Base-by-base conservation (phyloP, 345 rosid genomes). In the Clarkia xantiana region DNA sequence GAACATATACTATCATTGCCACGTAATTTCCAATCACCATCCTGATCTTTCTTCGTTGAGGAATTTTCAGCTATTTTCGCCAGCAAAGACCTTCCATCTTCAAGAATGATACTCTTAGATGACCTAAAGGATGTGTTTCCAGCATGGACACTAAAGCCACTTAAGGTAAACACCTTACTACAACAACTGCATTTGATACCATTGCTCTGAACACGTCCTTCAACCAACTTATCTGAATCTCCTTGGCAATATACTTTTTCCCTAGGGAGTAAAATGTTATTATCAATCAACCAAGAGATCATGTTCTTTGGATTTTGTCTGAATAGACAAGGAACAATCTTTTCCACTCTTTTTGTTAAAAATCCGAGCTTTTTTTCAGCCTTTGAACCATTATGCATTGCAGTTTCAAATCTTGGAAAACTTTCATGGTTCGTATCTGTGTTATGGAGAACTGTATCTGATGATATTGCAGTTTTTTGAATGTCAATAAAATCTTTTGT, bases 121-220 rank as follows among this genome's bases (percentile, higher is more conserved):
- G 94, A 73, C 40, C 63, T 71, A 56, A 56, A 10, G 55, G 45
- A 47, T 40, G 48, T 65, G 49, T 74, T 53, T 49, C 62, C 73
- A 39, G 70, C 78, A 67, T 89, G 95, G 67, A 49, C 66, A 58
- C 55, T 68, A 62, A 89, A 89, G 49, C 66, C 57, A 46, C 62
- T 62, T 50, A 82, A 62, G 29, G 68, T 69, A 57, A 65, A 76
- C 22, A 75, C 59, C 57, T 67, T 59, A 19, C 54, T 54, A 51
- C 97, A 89, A 62, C 95, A 89, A 49, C 44, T 67, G 54, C 97
- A 82, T 63, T 67, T 76, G 61, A 82, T 79, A 42, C 95, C 97
- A 14, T 64, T 65, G 48, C 77, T 79, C 41, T 75, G 70, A 66
- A 77, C 61, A 45, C 69, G 71, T 20, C 95, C 97, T 49, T 73